A percentile compares a stretch with the other conserved stretches of the same genome.
Conservation (phyloP, 805 yeast genomes). For the Yarrowia divulgata region DNA sequence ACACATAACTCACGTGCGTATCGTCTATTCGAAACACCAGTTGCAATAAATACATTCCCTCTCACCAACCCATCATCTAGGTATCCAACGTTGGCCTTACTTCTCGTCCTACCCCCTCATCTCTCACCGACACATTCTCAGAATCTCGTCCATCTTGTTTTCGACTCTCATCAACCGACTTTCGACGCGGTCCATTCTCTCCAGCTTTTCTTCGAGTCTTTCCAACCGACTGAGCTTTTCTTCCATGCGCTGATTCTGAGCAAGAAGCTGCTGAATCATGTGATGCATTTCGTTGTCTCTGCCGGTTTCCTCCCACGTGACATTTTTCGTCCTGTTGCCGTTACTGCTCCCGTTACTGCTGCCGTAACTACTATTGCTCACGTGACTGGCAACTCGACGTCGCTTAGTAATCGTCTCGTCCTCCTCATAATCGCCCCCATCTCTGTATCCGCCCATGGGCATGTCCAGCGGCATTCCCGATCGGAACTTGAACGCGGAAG, state of each 20-base stretch:
- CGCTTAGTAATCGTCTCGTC: constrained; percentile 28
- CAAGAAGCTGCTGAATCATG: background rate
- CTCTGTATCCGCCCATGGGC: constrained; percentile 7
- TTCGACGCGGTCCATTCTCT: constrained; percentile 14
- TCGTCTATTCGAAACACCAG: too few relatives aligned
- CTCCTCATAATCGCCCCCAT: background rate
- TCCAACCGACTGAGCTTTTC: constrained; percentile 3
- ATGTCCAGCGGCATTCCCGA: constrained; percentile 25
- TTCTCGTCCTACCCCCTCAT: too few relatives aligned
- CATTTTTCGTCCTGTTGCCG: background rate
- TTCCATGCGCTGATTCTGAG: constrained; percentile 7
- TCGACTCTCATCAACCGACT: constrained; percentile 3
- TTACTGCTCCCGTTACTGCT: too few relatives aligned
- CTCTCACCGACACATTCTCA: constrained; percentile 8
- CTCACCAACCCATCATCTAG: background rate
- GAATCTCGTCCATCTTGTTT: constrained; percentile 13
- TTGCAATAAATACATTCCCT: too few relatives aligned
- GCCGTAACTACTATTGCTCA: background rate
- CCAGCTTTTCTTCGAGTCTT: constrained; percentile 1
- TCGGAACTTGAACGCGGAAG: constrained; percentile 3
- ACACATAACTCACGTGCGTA: too few relatives aligned
- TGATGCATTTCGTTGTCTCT: background rate
- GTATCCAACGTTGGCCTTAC: background rate
- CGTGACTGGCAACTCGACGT: background rate
- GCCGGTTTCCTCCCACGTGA: constrained; percentile 9